A percentile compares a stretch with the other conserved stretches of the same genome.
phyloP scores from a whole-genome alignment of 768 basidiomycete genomes.

The Cystoderma amianthinum region DNA sequence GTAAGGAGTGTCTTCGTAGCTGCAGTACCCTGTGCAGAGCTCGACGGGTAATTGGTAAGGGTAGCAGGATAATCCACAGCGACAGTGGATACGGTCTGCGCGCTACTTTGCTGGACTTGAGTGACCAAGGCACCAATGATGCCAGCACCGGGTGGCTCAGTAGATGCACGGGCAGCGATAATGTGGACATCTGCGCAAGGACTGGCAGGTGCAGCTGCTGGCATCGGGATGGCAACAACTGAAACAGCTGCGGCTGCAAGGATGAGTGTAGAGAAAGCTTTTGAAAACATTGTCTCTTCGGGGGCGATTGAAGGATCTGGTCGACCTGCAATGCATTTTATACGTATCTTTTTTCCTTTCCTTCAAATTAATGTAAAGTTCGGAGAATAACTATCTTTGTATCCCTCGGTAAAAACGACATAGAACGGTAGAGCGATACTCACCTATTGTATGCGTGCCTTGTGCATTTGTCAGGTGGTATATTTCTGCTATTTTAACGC shows the following conservation, averaged over 20 bases:
- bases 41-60: constrained; percentile 17
- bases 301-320: no score
- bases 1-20: constrained; percentile 16
- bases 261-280: not conserved
- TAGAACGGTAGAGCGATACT: no score
- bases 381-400: no score
- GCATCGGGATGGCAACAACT: not conserved
- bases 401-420: no score
- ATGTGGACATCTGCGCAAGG: constrained; percentile 11
- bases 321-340: no score
- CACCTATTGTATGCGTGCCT: no score
- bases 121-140: constrained; percentile 10
- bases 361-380: no score
- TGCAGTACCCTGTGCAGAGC: constrained; percentile 18
- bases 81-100: constrained; percentile 17
- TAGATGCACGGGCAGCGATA: constrained; percentile 12
- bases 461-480: no score
- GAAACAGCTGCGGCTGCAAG: not conserved
- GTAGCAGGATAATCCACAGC: constrained; percentile 21
- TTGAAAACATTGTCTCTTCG: not conserved
- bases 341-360: no score
- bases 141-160: constrained; percentile 11
- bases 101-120: constrained; percentile 10
- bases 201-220: constrained; percentile 1
- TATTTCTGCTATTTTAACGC: no score